A percentile compares a stretch with the other conserved stretches of the same genome.
phyloP scores from a whole-genome alignment of 2,329 filamentous ascomycete genomes.

The Beauveria scarabaeidicola region DNA sequence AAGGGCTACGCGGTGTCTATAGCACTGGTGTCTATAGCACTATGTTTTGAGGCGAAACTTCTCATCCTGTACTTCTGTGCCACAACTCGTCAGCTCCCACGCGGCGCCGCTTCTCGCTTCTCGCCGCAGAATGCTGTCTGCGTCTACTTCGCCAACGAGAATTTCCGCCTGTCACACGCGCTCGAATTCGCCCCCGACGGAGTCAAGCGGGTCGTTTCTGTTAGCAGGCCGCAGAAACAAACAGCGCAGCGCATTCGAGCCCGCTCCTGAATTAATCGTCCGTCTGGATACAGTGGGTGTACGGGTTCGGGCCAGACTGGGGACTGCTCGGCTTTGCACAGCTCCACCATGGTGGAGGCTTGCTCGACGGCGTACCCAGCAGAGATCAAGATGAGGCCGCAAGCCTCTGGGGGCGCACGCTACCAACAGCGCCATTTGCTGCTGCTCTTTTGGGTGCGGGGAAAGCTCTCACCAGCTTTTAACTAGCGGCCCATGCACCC shows the following conservation, averaged over 20 bases:
- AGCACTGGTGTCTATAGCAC: background rate
- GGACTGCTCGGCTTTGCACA: background rate
- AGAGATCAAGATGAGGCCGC: background rate
- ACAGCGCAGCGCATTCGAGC: background rate
- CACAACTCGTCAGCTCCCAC: background rate
- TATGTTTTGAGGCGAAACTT: background rate
- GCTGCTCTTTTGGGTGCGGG: background rate
- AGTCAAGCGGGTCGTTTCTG: background rate
- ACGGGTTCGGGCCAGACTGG: background rate
- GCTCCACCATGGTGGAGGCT: background rate
- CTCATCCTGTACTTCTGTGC: background rate
- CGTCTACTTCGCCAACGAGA: background rate
- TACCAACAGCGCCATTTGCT: background rate
- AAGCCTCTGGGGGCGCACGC: background rate
- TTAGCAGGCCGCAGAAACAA: background rate
- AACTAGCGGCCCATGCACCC: background rate
- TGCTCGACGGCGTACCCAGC: background rate
- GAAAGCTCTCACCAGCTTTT: background rate
- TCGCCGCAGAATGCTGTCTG: background rate
- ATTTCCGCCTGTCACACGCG: slow-evolving; percentile 6
- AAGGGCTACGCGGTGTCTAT: background rate
- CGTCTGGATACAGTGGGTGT: background rate
- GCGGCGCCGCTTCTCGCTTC: background rate
- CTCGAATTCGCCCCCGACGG: background rate
- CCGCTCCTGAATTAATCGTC: background rate